phyloP scores from a whole-genome alignment of 1,284 basidiomycete genomes.

The Leccinum pachyderme region DNA sequence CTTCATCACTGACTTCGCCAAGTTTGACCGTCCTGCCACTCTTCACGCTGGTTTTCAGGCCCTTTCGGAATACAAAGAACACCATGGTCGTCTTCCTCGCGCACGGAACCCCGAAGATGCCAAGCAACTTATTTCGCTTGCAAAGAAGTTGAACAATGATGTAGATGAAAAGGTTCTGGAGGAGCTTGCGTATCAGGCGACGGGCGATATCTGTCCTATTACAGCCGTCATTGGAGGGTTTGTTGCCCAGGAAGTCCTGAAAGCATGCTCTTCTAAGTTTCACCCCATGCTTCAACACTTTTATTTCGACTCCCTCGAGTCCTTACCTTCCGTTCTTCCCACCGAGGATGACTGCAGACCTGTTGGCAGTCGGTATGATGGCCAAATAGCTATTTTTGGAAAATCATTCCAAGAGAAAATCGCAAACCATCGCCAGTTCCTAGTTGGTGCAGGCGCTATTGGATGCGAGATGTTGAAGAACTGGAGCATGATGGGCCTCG shows the following conservation, averaged over 20 bases:
- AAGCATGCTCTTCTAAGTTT: constrained; percentile 98
- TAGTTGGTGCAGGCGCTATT: constrained; percentile 97
- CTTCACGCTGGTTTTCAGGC: constrained; percentile 97
- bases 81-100: constrained; percentile 72
- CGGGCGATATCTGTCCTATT: constrained; percentile 90
- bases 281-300: constrained; percentile 94
- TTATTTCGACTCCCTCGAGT: constrained; percentile 98
- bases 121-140: constrained; percentile 63
- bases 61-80: constrained; percentile 76
- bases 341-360: constrained; percentile 88
- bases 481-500: constrained; percentile 99
- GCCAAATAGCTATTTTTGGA: constrained; percentile 96
- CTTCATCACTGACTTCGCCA: constrained; percentile 97
- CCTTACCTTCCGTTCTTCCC: constrained; percentile 75
- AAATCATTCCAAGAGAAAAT: constrained; percentile 93
- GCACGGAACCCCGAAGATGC: constrained; percentile 88
- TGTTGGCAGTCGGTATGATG: constrained; percentile 84
- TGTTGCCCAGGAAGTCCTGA: constrained; percentile 97
- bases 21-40: constrained; percentile 90
- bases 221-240: constrained; percentile 96
- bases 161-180: constrained; percentile 80
- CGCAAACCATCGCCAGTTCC: constrained; percentile 88
- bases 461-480: constrained; percentile 99
- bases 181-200: constrained; percentile 90
- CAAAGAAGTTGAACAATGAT: constrained; percentile 78